A percentile compares a stretch with the other conserved stretches of the same genome.
Evolutionary conservation across 78 protist species (phyloP).

Genomic region (Planoprotostelium fungivorum): DNA sequence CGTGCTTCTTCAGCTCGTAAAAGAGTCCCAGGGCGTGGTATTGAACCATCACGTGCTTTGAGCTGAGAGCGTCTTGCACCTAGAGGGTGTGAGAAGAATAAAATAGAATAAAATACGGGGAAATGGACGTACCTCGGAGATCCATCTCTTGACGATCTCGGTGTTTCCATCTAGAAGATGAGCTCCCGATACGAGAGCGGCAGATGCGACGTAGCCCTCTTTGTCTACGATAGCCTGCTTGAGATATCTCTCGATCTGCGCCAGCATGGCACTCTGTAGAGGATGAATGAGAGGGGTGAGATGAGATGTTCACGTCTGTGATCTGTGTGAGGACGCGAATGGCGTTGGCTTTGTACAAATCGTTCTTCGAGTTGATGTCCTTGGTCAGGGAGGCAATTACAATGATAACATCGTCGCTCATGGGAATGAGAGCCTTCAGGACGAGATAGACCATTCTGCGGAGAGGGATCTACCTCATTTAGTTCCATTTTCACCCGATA

Average conservation of each 20-base stretch:
- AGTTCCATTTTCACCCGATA: background rate
- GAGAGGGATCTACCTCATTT: slow-evolving; percentile 56
- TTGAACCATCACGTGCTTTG: slow-evolving; percentile 82
- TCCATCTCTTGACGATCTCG: slow-evolving; percentile 77
- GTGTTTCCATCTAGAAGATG: slow-evolving; percentile 69
- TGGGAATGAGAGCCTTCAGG: slow-evolving; percentile 84
- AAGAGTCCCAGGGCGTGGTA: slow-evolving; percentile 93
- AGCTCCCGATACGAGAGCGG: slow-evolving; percentile 94
- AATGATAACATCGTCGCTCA: slow-evolving; percentile 88
- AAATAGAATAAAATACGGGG: background rate
- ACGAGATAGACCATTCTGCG: slow-evolving; percentile 87
- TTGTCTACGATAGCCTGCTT: slow-evolving; percentile 94
- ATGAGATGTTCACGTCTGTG: slow-evolving; percentile 67
- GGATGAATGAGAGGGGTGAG: background rate
- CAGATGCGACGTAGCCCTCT: slow-evolving; percentile 83
- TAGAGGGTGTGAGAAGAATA: slow-evolving; percentile 30
- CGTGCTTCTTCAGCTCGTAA: slow-evolving; percentile 79
- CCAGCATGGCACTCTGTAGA: slow-evolving; percentile 61
- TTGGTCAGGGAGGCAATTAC: slow-evolving; percentile 80
- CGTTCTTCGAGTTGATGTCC: slow-evolving; percentile 83
- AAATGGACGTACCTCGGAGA: slow-evolving; percentile 26
- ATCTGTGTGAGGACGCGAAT: slow-evolving; percentile 89
- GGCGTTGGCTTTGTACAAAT: slow-evolving; percentile 87
- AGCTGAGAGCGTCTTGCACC: slow-evolving; percentile 73
- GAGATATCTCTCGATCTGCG: slow-evolving; percentile 90